These are phyloP conservation scores for Nelumbo lutea DNA, from an alignment of 164 flowering plant genomes.

Conservation along the genomic window DNA sequence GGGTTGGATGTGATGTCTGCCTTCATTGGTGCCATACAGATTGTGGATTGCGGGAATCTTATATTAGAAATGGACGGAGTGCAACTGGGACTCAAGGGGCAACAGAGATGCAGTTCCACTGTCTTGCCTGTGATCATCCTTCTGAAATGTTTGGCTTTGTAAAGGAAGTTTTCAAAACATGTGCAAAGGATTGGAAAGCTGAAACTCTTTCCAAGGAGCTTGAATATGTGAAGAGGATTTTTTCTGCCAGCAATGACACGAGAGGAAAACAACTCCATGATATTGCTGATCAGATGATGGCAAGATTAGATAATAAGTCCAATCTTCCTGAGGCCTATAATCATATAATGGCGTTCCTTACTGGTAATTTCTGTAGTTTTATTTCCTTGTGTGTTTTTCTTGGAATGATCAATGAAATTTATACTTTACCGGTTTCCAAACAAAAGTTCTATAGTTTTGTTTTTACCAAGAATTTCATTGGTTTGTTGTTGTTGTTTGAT, in stretches of 20 bases:
- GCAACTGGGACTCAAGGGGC: constrained; percentile 42
- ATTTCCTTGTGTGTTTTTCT: not conserved
- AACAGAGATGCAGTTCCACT: constrained; percentile 84
- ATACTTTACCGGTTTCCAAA: too few species aligned
- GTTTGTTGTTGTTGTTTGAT: not conserved
- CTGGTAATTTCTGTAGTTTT: constrained; percentile 38
- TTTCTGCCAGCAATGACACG: constrained; percentile 58
- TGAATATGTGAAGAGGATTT: constrained; percentile 81
- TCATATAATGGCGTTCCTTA: constrained; percentile 48
- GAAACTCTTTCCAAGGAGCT: constrained; percentile 74
- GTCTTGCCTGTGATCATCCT: constrained; percentile 91
- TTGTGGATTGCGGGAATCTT: constrained; percentile 68
- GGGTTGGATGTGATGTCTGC: constrained; percentile 99
- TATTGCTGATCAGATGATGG: constrained; percentile 47
- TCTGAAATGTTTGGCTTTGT: constrained; percentile 99
- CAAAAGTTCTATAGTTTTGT: too few species aligned
- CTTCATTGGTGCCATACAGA: constrained; percentile 96
- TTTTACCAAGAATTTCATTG: not conserved
- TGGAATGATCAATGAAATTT: too few species aligned
- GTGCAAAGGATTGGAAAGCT: constrained; percentile 76
- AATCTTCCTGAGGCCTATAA: constrained; percentile 51
- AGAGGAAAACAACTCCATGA: constrained; percentile 68
- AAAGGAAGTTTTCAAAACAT: constrained; percentile 81
- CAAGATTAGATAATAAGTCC: constrained; percentile 46
- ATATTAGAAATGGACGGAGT: constrained; percentile 75